Conservation (phyloP, 2,329 filamentous ascomycete genomes). For the Aureobasidium sp. region DNA sequence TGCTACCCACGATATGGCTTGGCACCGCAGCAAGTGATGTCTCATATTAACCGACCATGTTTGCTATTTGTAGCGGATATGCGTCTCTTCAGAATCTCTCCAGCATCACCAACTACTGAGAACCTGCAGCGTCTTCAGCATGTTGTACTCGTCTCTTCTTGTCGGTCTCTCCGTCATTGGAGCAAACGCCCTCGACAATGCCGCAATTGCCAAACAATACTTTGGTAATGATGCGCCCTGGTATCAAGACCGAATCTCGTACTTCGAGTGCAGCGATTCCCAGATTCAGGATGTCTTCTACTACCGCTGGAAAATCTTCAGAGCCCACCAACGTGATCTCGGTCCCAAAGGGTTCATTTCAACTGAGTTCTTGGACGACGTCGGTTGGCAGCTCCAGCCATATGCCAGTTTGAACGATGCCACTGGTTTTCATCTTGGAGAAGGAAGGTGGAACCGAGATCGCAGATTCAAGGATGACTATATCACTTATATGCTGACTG, state of each 20-base stretch:
- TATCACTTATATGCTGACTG: conserved; percentile 35
- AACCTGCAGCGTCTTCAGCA: not conserved
- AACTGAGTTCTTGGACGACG: conserved; percentile 41
- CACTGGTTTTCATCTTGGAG: conserved; percentile 38
- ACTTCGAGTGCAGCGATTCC: conserved; percentile 35
- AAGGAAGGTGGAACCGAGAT: conserved; percentile 41
- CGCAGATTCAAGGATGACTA: conserved; percentile 40
- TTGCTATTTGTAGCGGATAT: not conserved
- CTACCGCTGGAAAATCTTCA: conserved; percentile 41
- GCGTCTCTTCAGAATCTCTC: not conserved
- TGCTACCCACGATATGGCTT: not conserved
- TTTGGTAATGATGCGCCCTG: conserved; percentile 37
- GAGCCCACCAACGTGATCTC: conserved; percentile 39
- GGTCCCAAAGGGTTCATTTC: conserved; percentile 39
- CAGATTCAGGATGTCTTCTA: conserved; percentile 39
- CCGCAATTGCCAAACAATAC: conserved; percentile 21
- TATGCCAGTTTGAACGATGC: conserved; percentile 41
- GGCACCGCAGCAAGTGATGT: not conserved
- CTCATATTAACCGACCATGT: conserved; percentile 7
- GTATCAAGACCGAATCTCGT: conserved; percentile 34
- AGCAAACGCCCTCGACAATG: not conserved
- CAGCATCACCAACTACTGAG: not conserved
- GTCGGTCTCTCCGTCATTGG: not conserved
- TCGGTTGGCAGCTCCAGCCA: conserved; percentile 37
- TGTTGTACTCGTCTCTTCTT: conserved; percentile 7